Conservation (phyloP, 371 early-diverging fungal genomes). For the Fennellomyces sp. region DNA sequence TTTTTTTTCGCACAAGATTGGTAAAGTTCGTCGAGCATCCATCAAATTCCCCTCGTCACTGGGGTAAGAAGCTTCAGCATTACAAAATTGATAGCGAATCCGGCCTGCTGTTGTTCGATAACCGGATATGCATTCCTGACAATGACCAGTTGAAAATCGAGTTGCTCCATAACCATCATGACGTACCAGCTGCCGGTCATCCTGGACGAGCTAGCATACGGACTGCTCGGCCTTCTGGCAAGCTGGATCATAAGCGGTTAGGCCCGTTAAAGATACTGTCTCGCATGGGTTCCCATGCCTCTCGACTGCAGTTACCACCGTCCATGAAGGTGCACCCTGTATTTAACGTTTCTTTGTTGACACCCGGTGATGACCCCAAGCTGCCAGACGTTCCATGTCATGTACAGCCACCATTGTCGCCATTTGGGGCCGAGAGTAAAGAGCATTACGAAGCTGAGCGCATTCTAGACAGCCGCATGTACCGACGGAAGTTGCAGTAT, state of each 20-base stretch:
- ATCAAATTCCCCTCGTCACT: too few species aligned
- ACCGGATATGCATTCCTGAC: slow-evolving; percentile 26
- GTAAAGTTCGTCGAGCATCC: too few species aligned
- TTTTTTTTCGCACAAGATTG: too few species aligned
- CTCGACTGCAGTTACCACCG: slow-evolving; percentile 23
- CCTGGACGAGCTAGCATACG: slow-evolving; percentile 36
- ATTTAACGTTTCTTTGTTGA: slow-evolving; percentile 33
- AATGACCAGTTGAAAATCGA: slow-evolving; percentile 13
- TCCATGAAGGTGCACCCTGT: slow-evolving; percentile 35
- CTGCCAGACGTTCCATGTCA: slow-evolving; percentile 24
- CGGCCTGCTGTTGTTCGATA: slow-evolving; percentile 21
- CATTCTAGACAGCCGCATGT: slow-evolving; percentile 22
- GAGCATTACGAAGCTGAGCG: slow-evolving; percentile 34
- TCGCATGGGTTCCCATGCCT: slow-evolving; percentile 20
- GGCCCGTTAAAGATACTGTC: slow-evolving; percentile 31
- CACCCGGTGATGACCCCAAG: neutral
- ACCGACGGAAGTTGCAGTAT: slow-evolving; percentile 24
- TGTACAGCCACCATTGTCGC: slow-evolving; percentile 13
- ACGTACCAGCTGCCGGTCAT: slow-evolving; percentile 45
- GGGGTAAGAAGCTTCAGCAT: neutral
- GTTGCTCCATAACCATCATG: slow-evolving; percentile 35
- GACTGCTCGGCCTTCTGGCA: slow-evolving; percentile 22
- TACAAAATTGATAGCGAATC: slow-evolving; percentile 7
- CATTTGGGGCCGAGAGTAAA: slow-evolving; percentile 29
- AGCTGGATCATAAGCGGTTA: slow-evolving; percentile 22